Conservation (phyloP, 2,329 filamentous ascomycete genomes). For the Phaeosphaeriaceae sp. region DNA sequence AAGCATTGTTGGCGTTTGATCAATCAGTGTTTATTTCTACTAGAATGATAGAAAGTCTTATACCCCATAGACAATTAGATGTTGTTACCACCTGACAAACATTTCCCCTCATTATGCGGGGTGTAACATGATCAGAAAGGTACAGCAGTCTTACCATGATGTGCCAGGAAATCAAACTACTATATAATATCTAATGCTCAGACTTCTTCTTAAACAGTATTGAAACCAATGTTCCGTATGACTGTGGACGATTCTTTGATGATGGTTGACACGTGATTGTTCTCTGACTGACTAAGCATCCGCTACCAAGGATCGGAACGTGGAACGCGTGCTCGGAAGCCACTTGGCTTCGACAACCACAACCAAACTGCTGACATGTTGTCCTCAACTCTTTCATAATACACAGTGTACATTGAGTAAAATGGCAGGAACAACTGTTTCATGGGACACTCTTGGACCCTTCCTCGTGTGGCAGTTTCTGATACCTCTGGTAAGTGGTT, state of each 20-base stretch:
- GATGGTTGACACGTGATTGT: not conserved
- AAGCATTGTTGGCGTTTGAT: conserved; percentile 2
- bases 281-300: not conserved
- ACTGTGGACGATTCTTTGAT: no score
- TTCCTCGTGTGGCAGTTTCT: conserved; percentile 46
- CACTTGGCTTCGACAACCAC: conserved; percentile 12
- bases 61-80: conserved; percentile 14
- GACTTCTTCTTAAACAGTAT: no score
- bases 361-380: not conserved
- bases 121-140: not conserved
- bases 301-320: not conserved
- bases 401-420: conserved; percentile 1
- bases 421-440: conserved; percentile 34
- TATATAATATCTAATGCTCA: no score
- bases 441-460: conserved; percentile 39
- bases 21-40: not conserved
- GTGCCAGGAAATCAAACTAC: no score
- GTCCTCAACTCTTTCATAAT: conserved; percentile 1
- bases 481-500: conserved; percentile 35
- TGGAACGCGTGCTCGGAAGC: conserved; percentile 5
- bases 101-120: not conserved
- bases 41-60: conserved; percentile 19
- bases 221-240: no score
- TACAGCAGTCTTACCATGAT: not conserved
- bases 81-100: not conserved